Percentiles rank a stretch among this genome's conserved stretches.
Evolutionary conservation across 2,329 filamentous ascomycete genomes (phyloP).

Genomic region (Epichloe uncinata): DNA sequence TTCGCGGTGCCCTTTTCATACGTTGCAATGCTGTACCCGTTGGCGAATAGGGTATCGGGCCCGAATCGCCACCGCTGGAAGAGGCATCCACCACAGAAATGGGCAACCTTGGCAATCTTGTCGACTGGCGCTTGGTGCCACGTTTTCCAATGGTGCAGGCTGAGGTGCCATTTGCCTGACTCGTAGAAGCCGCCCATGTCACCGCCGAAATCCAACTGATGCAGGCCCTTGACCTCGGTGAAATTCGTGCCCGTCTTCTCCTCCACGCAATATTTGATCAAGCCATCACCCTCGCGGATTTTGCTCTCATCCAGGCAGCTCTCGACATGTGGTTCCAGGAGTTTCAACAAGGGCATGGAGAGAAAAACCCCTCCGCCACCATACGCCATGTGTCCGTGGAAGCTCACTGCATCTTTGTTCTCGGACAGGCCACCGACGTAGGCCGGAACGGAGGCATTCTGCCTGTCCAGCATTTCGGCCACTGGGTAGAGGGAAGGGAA

Average conservation of each 20-base stretch:
- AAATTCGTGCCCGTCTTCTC: slow-evolving; percentile 38
- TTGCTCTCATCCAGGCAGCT: slow-evolving; percentile 32
- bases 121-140: slow-evolving; percentile 36
- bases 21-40: slow-evolving; percentile 43
- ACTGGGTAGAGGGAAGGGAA: slow-evolving; percentile 37
- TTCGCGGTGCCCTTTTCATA: slow-evolving; percentile 28
- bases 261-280: slow-evolving; percentile 45
- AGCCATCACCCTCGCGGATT: slow-evolving; percentile 36
- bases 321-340: slow-evolving; percentile 33
- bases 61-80: slow-evolving; percentile 40
- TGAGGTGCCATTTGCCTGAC: slow-evolving; percentile 38
- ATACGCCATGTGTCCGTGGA: slow-evolving; percentile 46
- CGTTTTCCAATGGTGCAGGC: slow-evolving; percentile 50
- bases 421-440: slow-evolving; percentile 48
- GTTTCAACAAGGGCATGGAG: slow-evolving; percentile 34
- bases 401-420: slow-evolving; percentile 34
- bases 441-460: slow-evolving; percentile 33
- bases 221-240: slow-evolving; percentile 40
- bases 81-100: slow-evolving; percentile 44
- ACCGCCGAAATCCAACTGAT: slow-evolving; percentile 42
- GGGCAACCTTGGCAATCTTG: slow-evolving; percentile 9
- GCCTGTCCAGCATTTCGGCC: slow-evolving; percentile 29
- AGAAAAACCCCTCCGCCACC: slow-evolving; percentile 49
- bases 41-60: slow-evolving; percentile 37
- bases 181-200: slow-evolving; percentile 49